Conservation (phyloP, 768 basidiomycete species). For the Suillus spraguei region DNA sequence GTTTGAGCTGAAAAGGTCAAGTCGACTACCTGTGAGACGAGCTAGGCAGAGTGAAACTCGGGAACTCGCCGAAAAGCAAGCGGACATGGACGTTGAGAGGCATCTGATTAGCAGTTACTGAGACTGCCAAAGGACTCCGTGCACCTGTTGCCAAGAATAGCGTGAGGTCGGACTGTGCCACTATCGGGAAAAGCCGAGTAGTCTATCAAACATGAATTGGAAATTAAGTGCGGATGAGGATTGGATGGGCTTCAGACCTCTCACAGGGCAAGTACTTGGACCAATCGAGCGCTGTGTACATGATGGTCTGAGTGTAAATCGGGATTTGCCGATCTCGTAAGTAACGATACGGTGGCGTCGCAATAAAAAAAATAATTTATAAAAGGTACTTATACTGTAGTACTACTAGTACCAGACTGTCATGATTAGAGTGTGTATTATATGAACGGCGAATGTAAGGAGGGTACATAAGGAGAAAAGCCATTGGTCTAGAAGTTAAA, state of each 20-base stretch:
- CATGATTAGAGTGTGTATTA: too few relatives aligned
- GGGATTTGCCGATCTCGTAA: neutral
- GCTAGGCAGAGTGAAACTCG: neutral
- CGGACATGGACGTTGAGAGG: neutral
- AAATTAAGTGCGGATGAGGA: neutral
- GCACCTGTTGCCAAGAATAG: slow-evolving; percentile 4
- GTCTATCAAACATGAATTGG: slow-evolving; percentile 12
- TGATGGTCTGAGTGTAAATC: too few relatives aligned
- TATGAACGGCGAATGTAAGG: neutral
- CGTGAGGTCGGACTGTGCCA: slow-evolving; percentile 12
- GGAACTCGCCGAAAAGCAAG: neutral
- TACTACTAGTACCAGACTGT: too few relatives aligned
- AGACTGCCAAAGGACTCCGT: neutral
- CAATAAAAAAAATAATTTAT: slow-evolving; percentile 10
- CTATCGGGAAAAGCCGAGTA: slow-evolving; percentile 10
- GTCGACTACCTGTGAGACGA: neutral
- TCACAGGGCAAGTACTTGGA: neutral
- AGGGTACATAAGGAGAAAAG: too few relatives aligned
- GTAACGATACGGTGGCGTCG: slow-evolving; percentile 29
- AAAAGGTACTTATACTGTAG: too few relatives aligned
- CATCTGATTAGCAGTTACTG: neutral
- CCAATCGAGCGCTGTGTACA: neutral
- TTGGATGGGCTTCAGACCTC: too few relatives aligned
- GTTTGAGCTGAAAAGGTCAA: neutral
- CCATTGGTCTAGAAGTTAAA: too few relatives aligned